These are phyloP conservation scores for Aureobasidium sp. DNA, from an alignment of 2,329 filamentous ascomycete species.

Conservation along the genomic window DNA sequence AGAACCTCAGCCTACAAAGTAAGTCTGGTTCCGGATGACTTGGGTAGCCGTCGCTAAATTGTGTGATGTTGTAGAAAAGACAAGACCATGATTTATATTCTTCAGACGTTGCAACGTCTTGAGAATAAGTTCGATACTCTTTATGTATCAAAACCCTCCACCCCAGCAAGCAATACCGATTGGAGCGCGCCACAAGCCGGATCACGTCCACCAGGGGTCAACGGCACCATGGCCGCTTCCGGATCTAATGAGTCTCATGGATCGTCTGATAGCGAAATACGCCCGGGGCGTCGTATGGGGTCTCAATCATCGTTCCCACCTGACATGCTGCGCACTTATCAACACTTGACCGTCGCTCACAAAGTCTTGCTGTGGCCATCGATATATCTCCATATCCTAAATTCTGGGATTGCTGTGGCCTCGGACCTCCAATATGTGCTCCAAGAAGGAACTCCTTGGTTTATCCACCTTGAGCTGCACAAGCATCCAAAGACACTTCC, in stretches of 20 bases:
- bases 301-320: neutral
- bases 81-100: slow-evolving; percentile 54
- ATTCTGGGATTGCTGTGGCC: slow-evolving; percentile 28
- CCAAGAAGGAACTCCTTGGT: slow-evolving; percentile 34
- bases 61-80: slow-evolving; percentile 45
- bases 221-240: neutral
- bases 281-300: neutral
- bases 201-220: neutral
- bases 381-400: slow-evolving; percentile 31
- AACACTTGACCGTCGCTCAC: slow-evolving; percentile 38
- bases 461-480: slow-evolving; percentile 29
- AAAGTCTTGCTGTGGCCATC: slow-evolving; percentile 45
- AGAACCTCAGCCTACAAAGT: slow-evolving; percentile 57
- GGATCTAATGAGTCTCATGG: neutral
- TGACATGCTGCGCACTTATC: slow-evolving; percentile 12
- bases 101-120: slow-evolving; percentile 49
- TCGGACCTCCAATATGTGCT: slow-evolving; percentile 30
- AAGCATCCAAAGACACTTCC: slow-evolving; percentile 27
- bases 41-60: neutral
- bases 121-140: slow-evolving; percentile 50
- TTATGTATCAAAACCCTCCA: slow-evolving; percentile 17
- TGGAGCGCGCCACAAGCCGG: neutral
- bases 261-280: neutral
- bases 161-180: slow-evolving; percentile 20
- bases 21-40: slow-evolving; percentile 27